Conservation (phyloP, 163 green algal genomes). For the Chlorella variabilis region DNA sequence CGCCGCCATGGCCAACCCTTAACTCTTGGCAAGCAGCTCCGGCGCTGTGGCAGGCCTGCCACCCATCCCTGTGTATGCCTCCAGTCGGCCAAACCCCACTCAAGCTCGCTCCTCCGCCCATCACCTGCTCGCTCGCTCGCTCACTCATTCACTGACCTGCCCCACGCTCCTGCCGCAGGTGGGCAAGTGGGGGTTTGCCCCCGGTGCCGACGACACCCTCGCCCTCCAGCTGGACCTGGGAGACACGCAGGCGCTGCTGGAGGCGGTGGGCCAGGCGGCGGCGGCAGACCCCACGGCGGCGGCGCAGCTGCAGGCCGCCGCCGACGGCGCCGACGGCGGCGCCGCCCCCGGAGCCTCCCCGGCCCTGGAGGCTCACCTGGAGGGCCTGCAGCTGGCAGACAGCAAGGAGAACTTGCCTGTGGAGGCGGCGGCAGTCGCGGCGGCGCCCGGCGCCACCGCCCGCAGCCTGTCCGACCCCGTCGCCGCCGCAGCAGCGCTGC, state of each 20-base stretch:
- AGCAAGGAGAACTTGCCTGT: constrained; percentile 20
- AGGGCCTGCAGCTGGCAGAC: constrained; percentile 15
- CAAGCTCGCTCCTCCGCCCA: neutral
- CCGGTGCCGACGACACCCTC: constrained; percentile 37
- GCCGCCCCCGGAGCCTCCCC: neutral
- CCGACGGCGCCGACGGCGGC: too few relatives aligned
- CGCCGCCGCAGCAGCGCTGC: neutral
- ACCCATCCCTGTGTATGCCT: too few relatives aligned
- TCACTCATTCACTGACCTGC: neutral
- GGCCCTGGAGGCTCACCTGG: neutral
- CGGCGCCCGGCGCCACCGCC: neutral
- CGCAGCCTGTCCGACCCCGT: neutral
- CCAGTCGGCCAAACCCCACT: too few relatives aligned
- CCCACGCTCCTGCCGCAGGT: neutral
- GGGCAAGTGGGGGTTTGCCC: constrained; percentile 45
- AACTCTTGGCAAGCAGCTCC: too few relatives aligned
- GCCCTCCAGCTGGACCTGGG: constrained; percentile 16
- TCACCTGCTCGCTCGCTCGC: too few relatives aligned
- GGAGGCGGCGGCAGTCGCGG: neutral
- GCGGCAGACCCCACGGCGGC: neutral
- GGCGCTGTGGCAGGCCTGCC: too few relatives aligned
- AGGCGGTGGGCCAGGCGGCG: neutral
- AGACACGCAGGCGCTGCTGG: constrained; percentile 31
- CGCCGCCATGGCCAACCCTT: too few relatives aligned
- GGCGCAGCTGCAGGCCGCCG: neutral